Evolutionary conservation across 1,284 basidiomycete species (phyloP).

Genomic region (Marasmius oreades): DNA sequence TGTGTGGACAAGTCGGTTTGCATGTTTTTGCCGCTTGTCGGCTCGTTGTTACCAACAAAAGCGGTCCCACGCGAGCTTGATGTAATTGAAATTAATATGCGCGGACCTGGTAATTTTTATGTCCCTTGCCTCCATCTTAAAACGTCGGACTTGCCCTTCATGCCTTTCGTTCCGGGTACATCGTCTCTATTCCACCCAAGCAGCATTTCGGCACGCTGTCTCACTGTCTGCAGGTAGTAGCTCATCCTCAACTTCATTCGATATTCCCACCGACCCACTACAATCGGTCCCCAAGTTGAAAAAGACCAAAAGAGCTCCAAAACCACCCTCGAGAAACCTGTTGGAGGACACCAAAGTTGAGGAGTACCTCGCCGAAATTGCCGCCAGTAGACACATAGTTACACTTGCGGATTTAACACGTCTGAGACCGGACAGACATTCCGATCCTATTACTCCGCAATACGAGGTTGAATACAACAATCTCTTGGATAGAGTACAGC

Average conservation of each 20-base stretch:
- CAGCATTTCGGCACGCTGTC: not conserved
- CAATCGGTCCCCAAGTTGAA: not conserved
- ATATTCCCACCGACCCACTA: not conserved
- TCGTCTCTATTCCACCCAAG: not conserved
- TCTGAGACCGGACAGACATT: slow-evolving; percentile 38
- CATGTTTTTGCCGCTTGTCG: too few species aligned
- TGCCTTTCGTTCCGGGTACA: not conserved
- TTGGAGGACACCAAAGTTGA: slow-evolving; percentile 45
- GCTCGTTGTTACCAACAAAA: too few species aligned
- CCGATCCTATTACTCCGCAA: slow-evolving; percentile 33
- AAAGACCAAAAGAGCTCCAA: slow-evolving; percentile 6
- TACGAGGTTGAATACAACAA: slow-evolving; percentile 54
- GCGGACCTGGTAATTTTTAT: not conserved
- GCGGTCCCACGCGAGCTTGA: not conserved
- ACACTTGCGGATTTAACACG: slow-evolving; percentile 55
- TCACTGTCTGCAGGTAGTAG: not conserved
- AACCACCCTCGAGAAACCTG: slow-evolving; percentile 19
- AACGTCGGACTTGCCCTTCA: not conserved
- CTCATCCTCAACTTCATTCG: not conserved
- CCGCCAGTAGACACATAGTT: slow-evolving; percentile 39
- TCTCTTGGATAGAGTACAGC: slow-evolving; percentile 47
- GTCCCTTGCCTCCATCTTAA: slow-evolving; percentile 1
- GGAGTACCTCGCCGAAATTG: slow-evolving; percentile 50
- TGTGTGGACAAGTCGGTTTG: too few species aligned
- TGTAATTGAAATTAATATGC: too few species aligned